Evolutionary conservation across 495 filamentous ascomycete genomes (phyloP).

Genomic region (Platismatia glauca): DNA sequence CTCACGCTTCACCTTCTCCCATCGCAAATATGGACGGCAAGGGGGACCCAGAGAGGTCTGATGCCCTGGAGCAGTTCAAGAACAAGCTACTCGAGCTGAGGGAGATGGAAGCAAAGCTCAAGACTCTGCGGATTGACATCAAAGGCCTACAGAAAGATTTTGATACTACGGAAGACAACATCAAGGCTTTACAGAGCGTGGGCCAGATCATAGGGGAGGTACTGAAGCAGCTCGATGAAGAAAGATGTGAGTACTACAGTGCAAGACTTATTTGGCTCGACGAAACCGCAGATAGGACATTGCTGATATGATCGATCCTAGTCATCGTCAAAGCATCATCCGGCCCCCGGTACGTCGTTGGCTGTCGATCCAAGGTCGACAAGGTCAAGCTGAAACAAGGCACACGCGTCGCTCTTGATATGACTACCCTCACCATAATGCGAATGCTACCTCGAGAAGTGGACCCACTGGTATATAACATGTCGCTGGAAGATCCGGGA

Average conservation of each 20-base stretch:
- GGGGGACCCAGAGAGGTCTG: constrained; percentile 59
- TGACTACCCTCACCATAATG: constrained; percentile 99
- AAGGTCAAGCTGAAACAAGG: constrained; percentile 95
- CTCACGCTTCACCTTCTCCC: not conserved
- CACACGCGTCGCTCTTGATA: constrained; percentile 94
- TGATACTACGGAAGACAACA: constrained; percentile 96
- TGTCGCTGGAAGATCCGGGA: constrained; percentile 97
- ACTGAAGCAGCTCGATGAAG: constrained; percentile 96
- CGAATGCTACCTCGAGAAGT: constrained; percentile 98
- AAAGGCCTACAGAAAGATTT: constrained; percentile 91
- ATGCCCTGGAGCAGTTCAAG: constrained; percentile 83
- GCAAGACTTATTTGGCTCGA: not conserved
- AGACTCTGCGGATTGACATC: constrained; percentile 82
- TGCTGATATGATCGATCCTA: constrained; percentile 21
- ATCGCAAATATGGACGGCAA: constrained; percentile 38
- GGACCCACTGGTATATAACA: constrained; percentile 98
- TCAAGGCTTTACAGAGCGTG: constrained; percentile 98
- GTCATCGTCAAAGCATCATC: constrained; percentile 89
- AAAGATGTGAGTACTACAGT: constrained; percentile 66
- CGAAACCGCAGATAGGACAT: not conserved
- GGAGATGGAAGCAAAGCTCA: constrained; percentile 98
- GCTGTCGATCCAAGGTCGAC: constrained; percentile 96
- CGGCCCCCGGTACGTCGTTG: constrained; percentile 95
- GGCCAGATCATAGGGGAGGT: constrained; percentile 99
- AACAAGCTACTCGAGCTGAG: constrained; percentile 88